A percentile compares a stretch with the other conserved stretches of the same genome.
phyloP scores from a whole-genome alignment of 2,329 filamentous ascomycete species.

The Cryphonectria carpinicola region DNA sequence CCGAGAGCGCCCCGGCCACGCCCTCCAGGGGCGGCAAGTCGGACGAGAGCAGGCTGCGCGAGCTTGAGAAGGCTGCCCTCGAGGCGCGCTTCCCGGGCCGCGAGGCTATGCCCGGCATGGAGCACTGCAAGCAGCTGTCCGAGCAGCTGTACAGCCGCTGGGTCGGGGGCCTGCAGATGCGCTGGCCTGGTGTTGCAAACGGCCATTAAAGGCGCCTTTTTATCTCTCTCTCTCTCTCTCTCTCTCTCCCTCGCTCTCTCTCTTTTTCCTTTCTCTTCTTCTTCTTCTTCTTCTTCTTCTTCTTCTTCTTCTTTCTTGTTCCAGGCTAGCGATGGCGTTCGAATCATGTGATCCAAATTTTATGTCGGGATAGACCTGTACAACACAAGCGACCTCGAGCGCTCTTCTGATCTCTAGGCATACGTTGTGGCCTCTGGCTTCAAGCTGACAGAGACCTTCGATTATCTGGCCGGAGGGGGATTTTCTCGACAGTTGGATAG shows the following conservation, averaged over 20 bases:
- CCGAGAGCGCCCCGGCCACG: constrained; percentile 34
- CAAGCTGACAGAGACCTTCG: neutral
- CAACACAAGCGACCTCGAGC: neutral
- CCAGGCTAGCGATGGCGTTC: neutral
- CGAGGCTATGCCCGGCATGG: constrained; percentile 72
- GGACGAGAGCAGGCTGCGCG: constrained; percentile 41
- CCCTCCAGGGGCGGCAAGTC: constrained; percentile 32
- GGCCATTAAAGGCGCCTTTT: constrained; percentile 31
- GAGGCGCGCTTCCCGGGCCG: constrained; percentile 60
- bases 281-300: neutral
- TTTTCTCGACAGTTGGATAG: neutral
- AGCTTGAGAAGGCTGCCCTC: constrained; percentile 52
- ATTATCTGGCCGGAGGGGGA: neutral
- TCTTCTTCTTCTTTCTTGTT: constrained; percentile 1
- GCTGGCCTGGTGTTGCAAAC: constrained; percentile 60
- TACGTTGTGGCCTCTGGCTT: neutral
- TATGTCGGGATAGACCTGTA: neutral
- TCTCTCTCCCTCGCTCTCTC: no score
- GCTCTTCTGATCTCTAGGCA: neutral
- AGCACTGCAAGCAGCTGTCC: constrained; percentile 86
- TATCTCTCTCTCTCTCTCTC: no score
- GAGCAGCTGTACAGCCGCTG: constrained; percentile 91
- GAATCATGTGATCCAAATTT: neutral
- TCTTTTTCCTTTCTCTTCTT: neutral
- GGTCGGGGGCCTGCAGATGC: constrained; percentile 77